phyloP scores from a whole-genome alignment of 2,329 filamentous ascomycete genomes.

The Alternaria hordeiaustralica region DNA sequence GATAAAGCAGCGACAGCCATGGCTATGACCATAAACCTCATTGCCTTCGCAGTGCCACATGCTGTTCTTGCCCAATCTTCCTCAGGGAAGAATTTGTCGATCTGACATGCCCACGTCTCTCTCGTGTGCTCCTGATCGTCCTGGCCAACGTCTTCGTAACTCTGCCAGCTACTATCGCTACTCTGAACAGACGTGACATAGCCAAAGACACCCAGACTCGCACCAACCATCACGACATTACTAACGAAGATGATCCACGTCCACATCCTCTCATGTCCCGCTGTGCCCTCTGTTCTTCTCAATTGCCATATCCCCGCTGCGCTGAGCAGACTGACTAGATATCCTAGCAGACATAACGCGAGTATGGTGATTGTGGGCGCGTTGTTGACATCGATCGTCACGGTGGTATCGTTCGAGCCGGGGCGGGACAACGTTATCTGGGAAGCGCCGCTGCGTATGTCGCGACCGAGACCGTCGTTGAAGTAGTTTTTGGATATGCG shows the following conservation, averaged over 20 bases:
- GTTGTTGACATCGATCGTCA: slow-evolving; percentile 20
- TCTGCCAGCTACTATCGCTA: slow-evolving; percentile 22
- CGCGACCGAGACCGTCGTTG: slow-evolving; percentile 13
- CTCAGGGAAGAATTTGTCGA: slow-evolving; percentile 23
- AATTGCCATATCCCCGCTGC: slow-evolving; percentile 39
- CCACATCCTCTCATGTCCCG: slow-evolving; percentile 32
- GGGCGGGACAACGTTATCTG: slow-evolving; percentile 19
- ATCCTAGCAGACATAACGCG: slow-evolving; percentile 21
- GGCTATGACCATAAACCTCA: slow-evolving; percentile 32
- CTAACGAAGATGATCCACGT: slow-evolving; percentile 30
- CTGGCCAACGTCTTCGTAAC: slow-evolving; percentile 21
- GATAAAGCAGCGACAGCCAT: slow-evolving; percentile 28
- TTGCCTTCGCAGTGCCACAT: slow-evolving; percentile 34
- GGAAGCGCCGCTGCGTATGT: slow-evolving; percentile 16
- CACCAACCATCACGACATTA: slow-evolving; percentile 21
- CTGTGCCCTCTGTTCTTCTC: slow-evolving; percentile 32
- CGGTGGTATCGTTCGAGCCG: slow-evolving; percentile 12
- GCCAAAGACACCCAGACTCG: slow-evolving; percentile 27
- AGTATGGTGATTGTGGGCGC: slow-evolving; percentile 27
- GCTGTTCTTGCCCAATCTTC: slow-evolving; percentile 31
- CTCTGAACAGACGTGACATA: slow-evolving; percentile 30
- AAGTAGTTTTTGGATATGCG: slow-evolving; percentile 30
- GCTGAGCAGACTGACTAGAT: slow-evolving; percentile 25
- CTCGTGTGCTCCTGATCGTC: slow-evolving; percentile 23
- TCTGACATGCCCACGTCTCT: slow-evolving; percentile 39